Evolutionary conservation across 106 monocot genomes (phyloP), one percentile per base, ranked within the genome.

Genomic region (Apostasia ramifera): DNA sequence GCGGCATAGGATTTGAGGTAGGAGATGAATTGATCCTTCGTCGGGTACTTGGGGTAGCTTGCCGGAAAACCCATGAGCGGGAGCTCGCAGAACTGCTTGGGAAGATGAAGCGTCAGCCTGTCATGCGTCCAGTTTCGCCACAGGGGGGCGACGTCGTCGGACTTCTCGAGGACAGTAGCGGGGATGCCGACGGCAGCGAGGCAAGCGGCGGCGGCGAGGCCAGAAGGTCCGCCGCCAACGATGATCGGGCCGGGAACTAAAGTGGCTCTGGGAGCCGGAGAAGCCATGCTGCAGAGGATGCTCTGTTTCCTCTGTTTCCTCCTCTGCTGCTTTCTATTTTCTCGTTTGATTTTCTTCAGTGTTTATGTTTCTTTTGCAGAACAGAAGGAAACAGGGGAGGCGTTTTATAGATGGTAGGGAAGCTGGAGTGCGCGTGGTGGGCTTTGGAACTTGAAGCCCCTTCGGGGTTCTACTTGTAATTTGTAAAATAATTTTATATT

Each of bases 181-280:
- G 91, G 91, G 49, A 95, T 59, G 62, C 84, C 82, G 70, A 76
- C 76, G 61, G 57, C 63, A 15, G 82, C 58, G 50, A 91, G 85
- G 74, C 80, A 88, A 2, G 95, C 91, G 2, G 95, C 91, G 10
- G 72, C 91, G 56, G 95, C 95, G n/a, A 95, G 86, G 11, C 95
- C 95, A 0, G 95, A 95, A 0, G 95, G 95, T 1, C 95, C 95
- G 0, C 88, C 95, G 49, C 95, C 95, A 68, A 95, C 76, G 38
- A 95, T 82, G 75, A 95, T 76, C 10, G 95, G 84, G 51, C 91
- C 91, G 26, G 67, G 73, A 41, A 82, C 66, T 60, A 76, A 79
- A 2, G 71, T 70, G 61, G 69, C 44, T n/a, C 59, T 71, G 15
- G 13, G 69, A 40, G 55, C 15, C 1, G 64, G 42, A 10, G 40